Evolutionary conservation across 1,284 basidiomycete species (phyloP), one percentile per base, ranked within the genome.

Genomic region (Pseudomicrostroma phylloplanum): DNA sequence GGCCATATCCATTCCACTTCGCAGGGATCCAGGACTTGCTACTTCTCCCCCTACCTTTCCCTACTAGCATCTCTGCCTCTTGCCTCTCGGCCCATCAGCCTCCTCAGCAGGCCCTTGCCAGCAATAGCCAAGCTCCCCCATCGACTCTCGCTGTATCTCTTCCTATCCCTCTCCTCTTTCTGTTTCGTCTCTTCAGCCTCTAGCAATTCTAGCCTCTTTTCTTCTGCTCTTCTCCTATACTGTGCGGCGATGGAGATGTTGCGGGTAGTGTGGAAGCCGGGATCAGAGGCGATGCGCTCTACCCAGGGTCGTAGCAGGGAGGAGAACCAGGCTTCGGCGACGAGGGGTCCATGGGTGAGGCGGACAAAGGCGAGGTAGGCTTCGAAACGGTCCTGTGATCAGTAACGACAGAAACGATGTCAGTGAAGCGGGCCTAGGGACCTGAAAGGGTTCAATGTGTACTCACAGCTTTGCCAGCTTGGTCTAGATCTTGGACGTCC

Each of bases 331-430:
- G n/a, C 21, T 25, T 54, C 51, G 7, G 51, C 51, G 25, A 54
- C 51, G 6, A 15, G 19, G 7, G 51, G 21, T 15, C 51, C 51
- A 25, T 54, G 51, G 6, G 15, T 13, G 13, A 17, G 19, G 21
- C 21, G 51, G 4, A 54, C 26, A 15, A 23, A 54, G 15, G 51
- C 51, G n/a, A 54, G 25, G 51, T 54, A 54, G 17, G 51, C 51
- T 19, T 54, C 51, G 51, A 54, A 54, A 6, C 51, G 51, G 21
- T 54, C 51, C 30, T 36, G 30, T 36, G 4, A 36, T 3, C 3
- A 36, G 30, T 9, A 9, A 36, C 9, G 9, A 36, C 3, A 9
- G 30, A 36, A 36, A 9, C 9, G 4, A 9, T 36, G 30, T 36
- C 30, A 36, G 30, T 36, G 30, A 9, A 9, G 9, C 9, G 9